Conservation (phyloP, 306 rosid species). For the Benincasa hispida region DNA sequence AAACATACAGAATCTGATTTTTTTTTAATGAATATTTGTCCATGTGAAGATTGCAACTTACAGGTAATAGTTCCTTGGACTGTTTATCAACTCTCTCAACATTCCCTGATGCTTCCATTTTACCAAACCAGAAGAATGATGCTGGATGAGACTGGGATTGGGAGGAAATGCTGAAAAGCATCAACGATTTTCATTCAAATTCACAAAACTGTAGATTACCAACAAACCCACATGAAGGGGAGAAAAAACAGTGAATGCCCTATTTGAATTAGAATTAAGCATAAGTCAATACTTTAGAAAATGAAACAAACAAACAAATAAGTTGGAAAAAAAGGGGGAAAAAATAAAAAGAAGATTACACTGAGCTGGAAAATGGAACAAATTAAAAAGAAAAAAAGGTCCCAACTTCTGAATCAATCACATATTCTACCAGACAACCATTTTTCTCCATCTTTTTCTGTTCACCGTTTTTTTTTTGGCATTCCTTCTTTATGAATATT, state of each 20-base stretch:
- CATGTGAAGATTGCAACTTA: too few species aligned
- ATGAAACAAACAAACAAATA: slow-evolving; percentile 3
- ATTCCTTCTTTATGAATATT: background rate
- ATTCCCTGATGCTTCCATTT: background rate
- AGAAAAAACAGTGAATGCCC: background rate
- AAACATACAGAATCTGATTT: too few species aligned
- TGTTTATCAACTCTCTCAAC: background rate
- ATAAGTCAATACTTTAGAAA: background rate
- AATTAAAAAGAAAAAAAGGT: background rate
- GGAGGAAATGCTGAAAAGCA: background rate
- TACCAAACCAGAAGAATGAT: background rate
- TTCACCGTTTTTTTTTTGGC: background rate
- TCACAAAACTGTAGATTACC: background rate
- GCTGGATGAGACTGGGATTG: background rate
- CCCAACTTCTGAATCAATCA: background rate
- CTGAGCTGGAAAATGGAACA: slow-evolving; percentile 3
- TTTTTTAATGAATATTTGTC: too few species aligned
- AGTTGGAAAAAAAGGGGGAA: background rate
- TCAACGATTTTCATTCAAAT: background rate
- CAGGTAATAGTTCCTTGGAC: background rate
- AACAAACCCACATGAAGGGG: background rate
- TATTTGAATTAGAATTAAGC: background rate
- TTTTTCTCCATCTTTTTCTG: background rate
- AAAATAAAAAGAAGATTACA: background rate
- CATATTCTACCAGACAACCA: background rate